Evolutionary conservation across 345 rosid genomes (phyloP).

Genomic region (Acer yangbiense): DNA sequence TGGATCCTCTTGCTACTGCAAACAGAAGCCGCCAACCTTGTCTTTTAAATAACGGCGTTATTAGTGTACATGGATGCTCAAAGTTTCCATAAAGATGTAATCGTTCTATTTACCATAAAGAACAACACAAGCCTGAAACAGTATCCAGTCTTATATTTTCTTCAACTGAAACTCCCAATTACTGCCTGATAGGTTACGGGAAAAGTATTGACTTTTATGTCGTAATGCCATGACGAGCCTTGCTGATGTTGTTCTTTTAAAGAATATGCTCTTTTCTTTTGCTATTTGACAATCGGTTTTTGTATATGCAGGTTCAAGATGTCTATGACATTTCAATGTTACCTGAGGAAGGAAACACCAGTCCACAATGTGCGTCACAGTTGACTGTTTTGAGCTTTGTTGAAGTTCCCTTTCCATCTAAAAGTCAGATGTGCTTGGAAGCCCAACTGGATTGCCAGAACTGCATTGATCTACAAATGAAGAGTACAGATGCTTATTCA

Average conservation of each 20-base stretch:
- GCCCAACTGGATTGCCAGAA: constrained; percentile 55
- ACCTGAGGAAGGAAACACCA: constrained; percentile 55
- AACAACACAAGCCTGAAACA: neutral
- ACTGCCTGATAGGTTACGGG: neutral
- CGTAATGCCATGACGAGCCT: neutral
- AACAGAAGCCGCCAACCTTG: neutral
- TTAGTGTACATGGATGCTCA: neutral
- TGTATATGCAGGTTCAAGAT: constrained; percentile 55
- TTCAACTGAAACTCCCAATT: neutral
- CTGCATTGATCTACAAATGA: constrained; percentile 59
- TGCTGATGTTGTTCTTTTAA: neutral
- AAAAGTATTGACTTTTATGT: neutral
- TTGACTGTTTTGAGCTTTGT: constrained; percentile 65
- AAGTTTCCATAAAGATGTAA: neutral
- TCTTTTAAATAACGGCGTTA: neutral
- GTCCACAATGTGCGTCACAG: constrained; percentile 41
- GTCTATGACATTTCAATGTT: constrained; percentile 63
- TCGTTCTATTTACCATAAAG: neutral
- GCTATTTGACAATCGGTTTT: neutral
- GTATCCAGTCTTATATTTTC: neutral
- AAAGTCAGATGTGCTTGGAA: constrained; percentile 50
- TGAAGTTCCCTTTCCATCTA: constrained; percentile 57
- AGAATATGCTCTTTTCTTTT: too few relatives aligned
- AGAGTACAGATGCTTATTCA: constrained; percentile 54
- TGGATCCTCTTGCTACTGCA: constrained; percentile 10